Base-by-base conservation (phyloP, 106 monocot genomes). In the Dendrobium huoshanense region DNA sequence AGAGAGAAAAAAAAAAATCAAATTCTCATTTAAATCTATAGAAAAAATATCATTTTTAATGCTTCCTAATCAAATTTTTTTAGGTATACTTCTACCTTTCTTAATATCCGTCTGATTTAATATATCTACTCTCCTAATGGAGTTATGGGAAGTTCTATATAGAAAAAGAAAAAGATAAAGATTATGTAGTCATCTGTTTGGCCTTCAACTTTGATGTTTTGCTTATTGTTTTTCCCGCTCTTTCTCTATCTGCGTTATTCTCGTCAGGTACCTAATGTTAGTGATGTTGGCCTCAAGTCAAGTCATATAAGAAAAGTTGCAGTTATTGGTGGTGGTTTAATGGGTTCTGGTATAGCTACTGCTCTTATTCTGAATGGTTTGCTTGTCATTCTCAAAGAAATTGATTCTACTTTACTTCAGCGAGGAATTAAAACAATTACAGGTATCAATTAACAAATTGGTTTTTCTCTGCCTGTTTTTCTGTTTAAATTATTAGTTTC, bases 321-420 rank as follows among this genome's bases (percentile, higher is more conserved):
- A 75, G 85, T 95, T 19, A 92, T 95, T 82, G 95, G 95, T 79
- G 95, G 95, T 61, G 95, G 95, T 77, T 78, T 95, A 55, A 95
- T 95, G 95, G 95, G 95, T 24, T 92, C 95, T 87, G 95, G 95
- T 43, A 95, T 95, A 78, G 90, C 95, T 43, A 95, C 95, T 65
- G 87, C 92, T 27, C 82, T 92, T 77, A 81, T 95, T 67, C 45
- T 85, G 64, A 90, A 59, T 61, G 85, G 90, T 86, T 81, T 89
- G 22, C 83, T 77, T 83, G 92, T 95, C 19, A n/a, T 95, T 37
- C 89, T 95, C 19, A 95, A 95, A 79, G 95, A 95, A 87, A 73
- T 95, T 49, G 72, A 92, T 78, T 77, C 92, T 11, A 68, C 68
- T 17, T 89, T 87, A 77, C 89, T 92, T 55, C 87, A 95, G 77